Evolutionary conservation across 768 basidiomycete genomes (phyloP).

Genomic region (Chiua virens): DNA sequence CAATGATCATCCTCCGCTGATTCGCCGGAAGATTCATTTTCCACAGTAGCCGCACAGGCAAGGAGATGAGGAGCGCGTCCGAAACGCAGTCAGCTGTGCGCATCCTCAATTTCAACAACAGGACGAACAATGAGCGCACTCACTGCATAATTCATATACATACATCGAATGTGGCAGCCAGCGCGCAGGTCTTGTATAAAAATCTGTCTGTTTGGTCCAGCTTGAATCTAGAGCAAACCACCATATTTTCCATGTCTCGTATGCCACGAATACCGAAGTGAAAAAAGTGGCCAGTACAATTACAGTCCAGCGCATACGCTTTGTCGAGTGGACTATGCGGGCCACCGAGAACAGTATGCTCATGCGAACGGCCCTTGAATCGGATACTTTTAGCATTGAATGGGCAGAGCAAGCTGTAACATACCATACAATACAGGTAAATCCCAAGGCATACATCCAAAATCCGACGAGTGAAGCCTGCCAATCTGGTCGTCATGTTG

Average conservation of each 20-base stretch:
- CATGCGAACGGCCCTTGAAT: constrained; percentile 21
- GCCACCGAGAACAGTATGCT: constrained; percentile 21
- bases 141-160: constrained; percentile 13
- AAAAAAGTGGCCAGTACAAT: constrained; percentile 7
- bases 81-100: constrained; percentile 22
- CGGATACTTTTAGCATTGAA: background rate
- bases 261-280: constrained; percentile 5
- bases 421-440: constrained; percentile 18
- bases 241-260: constrained; percentile 10
- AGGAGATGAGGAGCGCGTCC: constrained; percentile 15
- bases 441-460: constrained; percentile 9
- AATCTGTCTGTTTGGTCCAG: constrained; percentile 3
- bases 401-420: background rate
- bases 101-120: background rate
- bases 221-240: constrained; percentile 3
- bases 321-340: constrained; percentile 16
- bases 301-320: constrained; percentile 9
- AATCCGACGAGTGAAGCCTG: constrained; percentile 6
- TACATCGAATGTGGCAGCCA: constrained; percentile 6
- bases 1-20: constrained; percentile 14
- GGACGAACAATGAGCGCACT: constrained; percentile 2
- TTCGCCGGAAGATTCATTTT: constrained; percentile 11
- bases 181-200: background rate
- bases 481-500: constrained; percentile 2
- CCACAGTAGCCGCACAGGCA: constrained; percentile 11